Percentiles rank a stretch among this genome's conserved stretches.
Evolutionary conservation across 345 rosid species (phyloP).

Genomic region (Toxicodendron radicans): DNA sequence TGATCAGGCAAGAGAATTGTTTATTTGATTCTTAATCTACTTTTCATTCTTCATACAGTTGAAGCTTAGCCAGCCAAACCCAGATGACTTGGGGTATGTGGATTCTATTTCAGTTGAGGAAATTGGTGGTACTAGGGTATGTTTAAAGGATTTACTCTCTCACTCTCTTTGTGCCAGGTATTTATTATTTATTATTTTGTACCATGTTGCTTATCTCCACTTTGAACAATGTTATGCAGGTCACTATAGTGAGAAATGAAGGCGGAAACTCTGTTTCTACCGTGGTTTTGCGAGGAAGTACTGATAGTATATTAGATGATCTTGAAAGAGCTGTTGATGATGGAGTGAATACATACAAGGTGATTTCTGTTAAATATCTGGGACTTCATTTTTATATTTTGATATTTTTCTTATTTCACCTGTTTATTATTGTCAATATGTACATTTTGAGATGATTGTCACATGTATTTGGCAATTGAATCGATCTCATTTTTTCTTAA

Average conservation of each 20-base stretch:
- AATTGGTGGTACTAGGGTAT: conserved; percentile 94
- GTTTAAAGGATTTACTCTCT: conserved; percentile 21
- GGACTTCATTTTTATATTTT: conserved; percentile 1
- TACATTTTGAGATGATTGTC: neutral
- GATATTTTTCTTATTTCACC: neutral
- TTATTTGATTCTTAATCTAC: conserved; percentile 18
- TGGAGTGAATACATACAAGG: conserved; percentile 99
- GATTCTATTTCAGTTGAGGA: conserved; percentile 94
- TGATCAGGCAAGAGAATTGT: conserved; percentile 1
- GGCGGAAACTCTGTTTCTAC: conserved; percentile 91
- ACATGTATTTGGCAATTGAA: neutral
- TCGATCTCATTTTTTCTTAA: neutral
- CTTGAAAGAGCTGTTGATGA: conserved; percentile 99
- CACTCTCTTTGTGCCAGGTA: neutral
- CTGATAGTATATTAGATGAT: conserved; percentile 93
- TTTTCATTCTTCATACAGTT: conserved; percentile 47
- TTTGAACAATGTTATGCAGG: conserved; percentile 41
- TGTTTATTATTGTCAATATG: too few species aligned
- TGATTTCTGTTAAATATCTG: conserved; percentile 26
- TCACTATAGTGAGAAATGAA: conserved; percentile 83
- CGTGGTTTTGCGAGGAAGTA: conserved; percentile 92
- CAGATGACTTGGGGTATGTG: conserved; percentile 85
- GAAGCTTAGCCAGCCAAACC: conserved; percentile 84
- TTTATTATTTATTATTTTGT: neutral
- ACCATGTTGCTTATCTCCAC: neutral